Percentiles rank a stretch among this genome's conserved stretches.
Conservation (phyloP, 768 basidiomycete species). For the Rubroboletus satanas region DNA sequence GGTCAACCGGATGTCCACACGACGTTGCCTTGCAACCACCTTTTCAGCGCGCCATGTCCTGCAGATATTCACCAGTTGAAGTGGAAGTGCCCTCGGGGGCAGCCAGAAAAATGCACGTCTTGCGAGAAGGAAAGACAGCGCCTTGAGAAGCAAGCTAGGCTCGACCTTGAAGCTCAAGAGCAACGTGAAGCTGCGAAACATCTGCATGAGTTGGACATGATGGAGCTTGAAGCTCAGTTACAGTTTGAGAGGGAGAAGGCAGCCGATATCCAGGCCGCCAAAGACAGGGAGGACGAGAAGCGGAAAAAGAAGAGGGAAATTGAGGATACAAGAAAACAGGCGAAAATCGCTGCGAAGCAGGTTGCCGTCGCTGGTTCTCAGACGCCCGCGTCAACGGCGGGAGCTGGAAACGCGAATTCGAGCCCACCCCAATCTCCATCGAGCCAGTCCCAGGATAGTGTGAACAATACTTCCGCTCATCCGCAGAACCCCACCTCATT, state of each 20-base stretch:
- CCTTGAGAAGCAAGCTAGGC: slow-evolving; percentile 38
- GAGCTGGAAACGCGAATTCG: not conserved
- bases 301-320: slow-evolving; percentile 8
- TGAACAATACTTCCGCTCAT: not conserved
- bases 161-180: slow-evolving; percentile 40
- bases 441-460: not conserved
- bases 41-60: slow-evolving; percentile 38
- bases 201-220: slow-evolving; percentile 32
- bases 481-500: not conserved
- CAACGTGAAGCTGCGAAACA: slow-evolving; percentile 44
- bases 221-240: slow-evolving; percentile 8
- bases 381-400: not conserved
- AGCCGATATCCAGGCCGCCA: slow-evolving; percentile 7
- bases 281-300: slow-evolving; percentile 14
- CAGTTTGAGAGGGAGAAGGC: slow-evolving; percentile 7
- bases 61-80: slow-evolving; percentile 39
- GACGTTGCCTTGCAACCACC: slow-evolving; percentile 40
- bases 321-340: slow-evolving; percentile 7
- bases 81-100: slow-evolving; percentile 43
- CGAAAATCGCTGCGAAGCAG: slow-evolving; percentile 6
- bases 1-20: slow-evolving; percentile 27
- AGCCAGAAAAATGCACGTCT: slow-evolving; percentile 36
- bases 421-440: not conserved
- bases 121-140: slow-evolving; percentile 45
- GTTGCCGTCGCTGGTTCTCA: not conserved